Conservation (phyloP, 2,329 filamentous ascomycete species). For the Pestalotiopsis sp. region DNA sequence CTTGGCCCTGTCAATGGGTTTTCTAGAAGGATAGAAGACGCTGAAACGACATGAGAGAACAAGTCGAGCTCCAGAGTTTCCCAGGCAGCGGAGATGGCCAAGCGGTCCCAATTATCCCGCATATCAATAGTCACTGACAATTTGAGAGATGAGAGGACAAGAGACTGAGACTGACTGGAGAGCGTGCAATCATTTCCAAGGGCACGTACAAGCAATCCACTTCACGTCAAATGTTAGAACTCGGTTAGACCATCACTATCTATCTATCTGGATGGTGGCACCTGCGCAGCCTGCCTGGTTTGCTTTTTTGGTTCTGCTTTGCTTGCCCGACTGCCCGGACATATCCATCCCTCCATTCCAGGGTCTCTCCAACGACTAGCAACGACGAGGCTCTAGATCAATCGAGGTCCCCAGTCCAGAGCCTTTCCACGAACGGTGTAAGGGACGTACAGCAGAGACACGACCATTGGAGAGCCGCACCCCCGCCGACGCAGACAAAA, state of each 20-base stretch:
- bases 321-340: background rate
- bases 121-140: slow-evolving; percentile 17
- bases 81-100: background rate
- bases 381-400: background rate
- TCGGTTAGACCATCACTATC: slow-evolving; percentile 7
- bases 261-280: background rate
- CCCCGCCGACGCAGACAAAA: background rate
- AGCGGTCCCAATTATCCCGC: slow-evolving; percentile 11
- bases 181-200: slow-evolving; percentile 7
- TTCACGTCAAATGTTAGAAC: slow-evolving; percentile 2
- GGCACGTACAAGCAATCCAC: background rate
- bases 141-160: background rate
- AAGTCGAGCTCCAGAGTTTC: slow-evolving; percentile 4
- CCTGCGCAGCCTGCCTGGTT: background rate
- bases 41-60: background rate
- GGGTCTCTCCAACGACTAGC: background rate
- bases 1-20: slow-evolving; percentile 6
- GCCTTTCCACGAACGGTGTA: background rate
- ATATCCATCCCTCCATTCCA: background rate
- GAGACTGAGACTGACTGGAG: background rate
- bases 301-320: background rate
- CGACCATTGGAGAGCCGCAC: background rate
- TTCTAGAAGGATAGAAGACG: slow-evolving; percentile 14
- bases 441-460: background rate
- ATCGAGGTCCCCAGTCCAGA: background rate